Evolutionary conservation across 2,329 filamentous ascomycete species (phyloP).

Genomic region (Beauveria sp.): DNA sequence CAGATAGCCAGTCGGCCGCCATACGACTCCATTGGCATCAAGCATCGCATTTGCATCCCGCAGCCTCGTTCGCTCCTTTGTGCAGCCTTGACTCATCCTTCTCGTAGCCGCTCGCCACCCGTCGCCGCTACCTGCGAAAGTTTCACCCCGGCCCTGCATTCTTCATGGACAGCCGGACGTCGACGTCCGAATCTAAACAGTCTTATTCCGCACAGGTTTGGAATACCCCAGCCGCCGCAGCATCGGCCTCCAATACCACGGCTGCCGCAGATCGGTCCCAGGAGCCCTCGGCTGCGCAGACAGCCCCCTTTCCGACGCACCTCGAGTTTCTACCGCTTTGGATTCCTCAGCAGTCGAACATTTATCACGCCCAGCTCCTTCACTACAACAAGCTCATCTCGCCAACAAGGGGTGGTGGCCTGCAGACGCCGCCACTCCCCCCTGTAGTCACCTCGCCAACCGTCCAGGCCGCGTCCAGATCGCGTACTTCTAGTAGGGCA

Average conservation of each 20-base stretch:
- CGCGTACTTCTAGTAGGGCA: slow-evolving; percentile 53
- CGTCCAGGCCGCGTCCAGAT: slow-evolving; percentile 48
- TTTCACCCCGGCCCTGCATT: not conserved
- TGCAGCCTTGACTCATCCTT: not conserved
- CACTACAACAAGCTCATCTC: slow-evolving; percentile 61
- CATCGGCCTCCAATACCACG: slow-evolving; percentile 17
- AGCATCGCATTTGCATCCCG: slow-evolving; percentile 3
- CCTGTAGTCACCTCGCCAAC: slow-evolving; percentile 48
- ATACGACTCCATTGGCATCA: not conserved
- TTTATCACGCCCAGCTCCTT: slow-evolving; percentile 55
- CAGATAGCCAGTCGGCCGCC: not conserved
- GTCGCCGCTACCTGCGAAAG: not conserved
- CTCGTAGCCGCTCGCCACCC: slow-evolving; percentile 2
- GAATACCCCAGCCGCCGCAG: not conserved
- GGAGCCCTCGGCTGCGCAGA: slow-evolving; percentile 25
- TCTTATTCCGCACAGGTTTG: slow-evolving; percentile 22
- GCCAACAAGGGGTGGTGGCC: slow-evolving; percentile 45
- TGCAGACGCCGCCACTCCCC: slow-evolving; percentile 49
- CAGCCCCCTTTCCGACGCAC: slow-evolving; percentile 29
- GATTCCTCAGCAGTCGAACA: slow-evolving; percentile 49
- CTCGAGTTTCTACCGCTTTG: slow-evolving; percentile 50
- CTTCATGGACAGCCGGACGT: slow-evolving; percentile 33
- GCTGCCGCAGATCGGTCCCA: slow-evolving; percentile 25
- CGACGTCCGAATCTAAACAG: slow-evolving; percentile 31
- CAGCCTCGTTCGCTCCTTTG: not conserved